phyloP scores from a whole-genome alignment of 2,329 filamentous ascomycete species.

The Diaporthe eres region DNA sequence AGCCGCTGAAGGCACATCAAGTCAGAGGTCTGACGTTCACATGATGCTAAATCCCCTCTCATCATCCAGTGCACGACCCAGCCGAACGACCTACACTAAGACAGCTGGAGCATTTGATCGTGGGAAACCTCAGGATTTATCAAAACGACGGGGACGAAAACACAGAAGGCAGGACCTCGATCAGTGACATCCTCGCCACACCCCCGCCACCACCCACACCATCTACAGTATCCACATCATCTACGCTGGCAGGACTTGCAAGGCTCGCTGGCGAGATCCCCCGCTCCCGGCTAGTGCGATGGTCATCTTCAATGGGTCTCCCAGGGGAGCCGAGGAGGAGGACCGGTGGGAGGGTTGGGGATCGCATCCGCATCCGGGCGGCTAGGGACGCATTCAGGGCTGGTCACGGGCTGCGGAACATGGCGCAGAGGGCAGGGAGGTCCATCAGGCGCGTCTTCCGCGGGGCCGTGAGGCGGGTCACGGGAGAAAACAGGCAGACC shows the following conservation, averaged over 20 bases:
- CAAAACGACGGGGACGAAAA: neutral
- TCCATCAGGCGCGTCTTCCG: neutral
- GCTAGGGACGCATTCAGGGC: neutral
- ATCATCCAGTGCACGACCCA: neutral
- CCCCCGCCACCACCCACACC: neutral
- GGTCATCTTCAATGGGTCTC: neutral
- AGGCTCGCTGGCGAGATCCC: too few species aligned
- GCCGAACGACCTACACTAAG: neutral
- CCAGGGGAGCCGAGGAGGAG: too few species aligned
- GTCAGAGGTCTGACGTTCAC: neutral
- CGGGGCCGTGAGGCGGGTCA: neutral
- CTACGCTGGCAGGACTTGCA: neutral
- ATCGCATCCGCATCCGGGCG: neutral
- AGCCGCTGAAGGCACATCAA: too few species aligned
- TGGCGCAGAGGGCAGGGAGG: slow-evolving; percentile 1
- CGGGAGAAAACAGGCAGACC: neutral
- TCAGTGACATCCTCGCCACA: neutral
- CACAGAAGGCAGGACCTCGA: neutral
- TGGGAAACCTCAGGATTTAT: neutral
- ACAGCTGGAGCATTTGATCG: neutral
- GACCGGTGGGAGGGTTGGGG: neutral
- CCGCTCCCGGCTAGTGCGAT: neutral
- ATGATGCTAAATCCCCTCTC: neutral
- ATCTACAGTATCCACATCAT: neutral
- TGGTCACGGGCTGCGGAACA: neutral